Base-by-base conservation (phyloP, 177 flowering plant genomes). In the Vitis hybrid region DNA sequence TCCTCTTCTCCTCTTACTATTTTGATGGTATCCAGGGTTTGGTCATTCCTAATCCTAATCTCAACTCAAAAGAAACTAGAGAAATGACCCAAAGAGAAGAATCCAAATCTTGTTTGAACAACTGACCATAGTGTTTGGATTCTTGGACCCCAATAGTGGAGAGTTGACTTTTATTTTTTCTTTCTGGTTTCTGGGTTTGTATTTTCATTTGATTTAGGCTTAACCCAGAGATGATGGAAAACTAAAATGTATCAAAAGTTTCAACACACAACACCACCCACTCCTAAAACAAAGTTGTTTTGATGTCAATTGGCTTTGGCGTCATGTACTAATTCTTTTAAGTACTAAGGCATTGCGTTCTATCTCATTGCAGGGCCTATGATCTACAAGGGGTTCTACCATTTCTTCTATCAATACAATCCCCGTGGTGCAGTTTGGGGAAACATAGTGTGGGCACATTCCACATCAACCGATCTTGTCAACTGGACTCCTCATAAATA, bases 361-460 rank as follows among this genome's bases (percentile, higher is more conserved):
- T 32, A 19, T 21, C 3, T 19, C 5, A 13, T 18, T 74, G 67
- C 76, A 85, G 89, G 84, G n/a, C 87, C 87, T 49, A 76, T 85
- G 85, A 50, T 80, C 2, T 83, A 80, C 77, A 80, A 82, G 71
- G 85, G 85, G 68, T 56, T 83, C 4, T 85, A 85, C 69, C 89
- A 85, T 71, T 56, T 85, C 1, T 85, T 85, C 72, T 85, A 83
- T 70, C 89, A 85, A 68, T 82, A 79, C 79, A 83, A 85, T 57
- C 87, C 87, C 0, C 12, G 65, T 14, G 83, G 76, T 3, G 77
- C 82, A 21, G 78, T 77, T 8, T 79, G 82, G 84, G 87, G 82
- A 2, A 79, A 82, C 74, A 77, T 76, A 2, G 83, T 80, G 2
- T 85, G 88, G 88, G 88, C 76, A 13, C 86, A 85, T 68, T 80